Evolutionary conservation across 1,139 yeast species (phyloP).

Genomic region (Keqinozyma sinolaborantium): DNA sequence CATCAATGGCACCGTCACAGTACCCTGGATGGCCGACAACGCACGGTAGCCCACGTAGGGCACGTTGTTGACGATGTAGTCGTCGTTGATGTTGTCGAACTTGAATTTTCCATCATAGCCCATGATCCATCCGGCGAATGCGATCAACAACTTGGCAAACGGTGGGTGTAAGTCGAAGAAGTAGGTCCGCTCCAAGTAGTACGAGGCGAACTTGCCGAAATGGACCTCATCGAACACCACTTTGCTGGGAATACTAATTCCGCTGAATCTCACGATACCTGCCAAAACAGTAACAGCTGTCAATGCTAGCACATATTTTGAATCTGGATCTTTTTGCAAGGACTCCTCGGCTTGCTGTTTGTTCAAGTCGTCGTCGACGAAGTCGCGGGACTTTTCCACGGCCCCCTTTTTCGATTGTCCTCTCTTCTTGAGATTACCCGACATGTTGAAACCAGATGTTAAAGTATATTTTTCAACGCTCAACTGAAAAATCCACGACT

Average conservation of each 20-base stretch:
- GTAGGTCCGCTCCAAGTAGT: constrained; percentile 76
- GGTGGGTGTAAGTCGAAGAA: constrained; percentile 98
- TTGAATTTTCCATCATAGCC: constrained; percentile 91
- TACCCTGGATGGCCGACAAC: constrained; percentile 78
- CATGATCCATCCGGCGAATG: constrained; percentile 81
- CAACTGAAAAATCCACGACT: too few relatives aligned
- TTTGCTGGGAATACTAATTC: constrained; percentile 69
- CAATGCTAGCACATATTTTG: constrained; percentile 41
- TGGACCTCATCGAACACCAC: constrained; percentile 99
- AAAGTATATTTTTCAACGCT: constrained; percentile 3
- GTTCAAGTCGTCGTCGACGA: constrained; percentile 6
- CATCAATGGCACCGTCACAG: constrained; percentile 77
- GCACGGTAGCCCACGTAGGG: constrained; percentile 89
- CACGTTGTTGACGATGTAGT: constrained; percentile 69
- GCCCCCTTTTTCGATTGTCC: constrained; percentile 14
- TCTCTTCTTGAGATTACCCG: constrained; percentile 26
- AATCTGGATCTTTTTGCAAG: constrained; percentile 21
- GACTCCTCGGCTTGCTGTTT: constrained; percentile 4
- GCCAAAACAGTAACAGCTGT: constrained; percentile 60
- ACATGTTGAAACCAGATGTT: constrained; percentile 13
- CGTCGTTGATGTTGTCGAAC: constrained; percentile 87
- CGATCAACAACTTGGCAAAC: constrained; percentile 89
- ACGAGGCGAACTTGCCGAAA: constrained; percentile 93
- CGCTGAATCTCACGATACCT: constrained; percentile 65
- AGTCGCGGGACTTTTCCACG: constrained; percentile 5